Conservation (phyloP, 2,329 filamentous ascomycete genomes). For the Botrytis paeoniae region DNA sequence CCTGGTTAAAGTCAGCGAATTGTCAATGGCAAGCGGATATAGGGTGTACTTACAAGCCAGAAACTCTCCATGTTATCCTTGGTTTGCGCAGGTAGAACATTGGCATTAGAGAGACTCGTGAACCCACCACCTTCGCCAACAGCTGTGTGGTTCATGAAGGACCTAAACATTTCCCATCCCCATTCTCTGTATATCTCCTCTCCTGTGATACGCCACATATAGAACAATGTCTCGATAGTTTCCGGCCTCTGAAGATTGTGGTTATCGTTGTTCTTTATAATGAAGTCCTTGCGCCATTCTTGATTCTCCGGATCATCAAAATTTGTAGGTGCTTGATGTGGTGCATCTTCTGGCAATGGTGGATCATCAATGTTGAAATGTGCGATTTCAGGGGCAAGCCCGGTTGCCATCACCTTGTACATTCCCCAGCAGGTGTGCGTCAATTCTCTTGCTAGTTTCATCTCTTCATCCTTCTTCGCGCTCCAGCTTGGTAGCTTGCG, state of each 20-base stretch:
- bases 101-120: constrained; percentile 75
- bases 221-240: constrained; percentile 93
- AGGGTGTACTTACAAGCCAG: constrained; percentile 70
- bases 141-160: constrained; percentile 81
- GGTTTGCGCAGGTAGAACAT: constrained; percentile 62
- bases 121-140: constrained; percentile 78
- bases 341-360: constrained; percentile 58
- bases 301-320: constrained; percentile 52
- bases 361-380: constrained; percentile 77
- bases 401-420: constrained; percentile 87
- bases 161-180: constrained; percentile 98
- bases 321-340: constrained; percentile 49
- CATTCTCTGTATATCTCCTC: constrained; percentile 87
- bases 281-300: constrained; percentile 73
- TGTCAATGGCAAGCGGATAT: background rate
- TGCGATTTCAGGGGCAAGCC: constrained; percentile 90
- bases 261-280: constrained; percentile 74
- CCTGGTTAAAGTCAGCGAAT: constrained; percentile 48
- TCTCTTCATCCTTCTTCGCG: constrained; percentile 77
- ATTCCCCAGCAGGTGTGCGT: constrained; percentile 98
- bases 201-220: constrained; percentile 98
- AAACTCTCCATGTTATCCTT: constrained; percentile 98
- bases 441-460: constrained; percentile 81
- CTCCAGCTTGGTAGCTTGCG: constrained; percentile 71
- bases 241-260: constrained; percentile 96